Evolutionary conservation across 176 grass and related monocot genomes (phyloP).

Genomic region (Ananas comosus): DNA sequence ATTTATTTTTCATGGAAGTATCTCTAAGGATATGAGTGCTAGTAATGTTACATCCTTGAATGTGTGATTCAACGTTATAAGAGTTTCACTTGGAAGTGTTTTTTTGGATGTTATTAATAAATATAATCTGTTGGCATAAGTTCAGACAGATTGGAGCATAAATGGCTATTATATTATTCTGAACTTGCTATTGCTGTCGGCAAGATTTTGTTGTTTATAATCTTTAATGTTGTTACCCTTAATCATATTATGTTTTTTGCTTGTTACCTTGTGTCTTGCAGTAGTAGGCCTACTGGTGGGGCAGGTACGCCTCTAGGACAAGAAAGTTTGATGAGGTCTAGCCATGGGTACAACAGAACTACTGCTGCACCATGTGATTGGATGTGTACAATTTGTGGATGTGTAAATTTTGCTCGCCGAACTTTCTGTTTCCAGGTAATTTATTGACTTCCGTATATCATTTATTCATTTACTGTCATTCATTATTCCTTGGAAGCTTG

Average conservation of each 20-base stretch:
- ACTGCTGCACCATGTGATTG: constrained; percentile 70
- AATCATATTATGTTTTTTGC: neutral
- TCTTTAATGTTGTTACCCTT: neutral
- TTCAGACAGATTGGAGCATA: neutral
- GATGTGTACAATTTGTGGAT: constrained; percentile 89
- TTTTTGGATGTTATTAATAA: neutral
- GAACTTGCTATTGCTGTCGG: neutral
- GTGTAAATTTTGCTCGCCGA: constrained; percentile 96
- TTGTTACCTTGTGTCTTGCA: constrained; percentile 35
- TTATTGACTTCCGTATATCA: neutral
- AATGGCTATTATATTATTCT: neutral
- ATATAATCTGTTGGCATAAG: neutral
- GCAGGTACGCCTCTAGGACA: constrained; percentile 39
- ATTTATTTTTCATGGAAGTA: neutral
- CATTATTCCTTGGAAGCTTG: neutral
- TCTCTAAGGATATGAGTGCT: neutral
- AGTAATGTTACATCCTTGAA: neutral
- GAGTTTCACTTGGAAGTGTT: neutral
- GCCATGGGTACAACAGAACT: constrained; percentile 46
- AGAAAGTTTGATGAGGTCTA: constrained; percentile 41
- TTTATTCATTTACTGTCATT: neutral
- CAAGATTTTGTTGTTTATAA: neutral
- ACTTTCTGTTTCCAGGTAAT: constrained; percentile 92
- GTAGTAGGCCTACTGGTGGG: constrained; percentile 89
- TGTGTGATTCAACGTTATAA: neutral